Evolutionary conservation across 2,329 filamentous ascomycete genomes (phyloP), one percentile per base, ranked within the genome.

Genomic region (Didymella lethalis): DNA sequence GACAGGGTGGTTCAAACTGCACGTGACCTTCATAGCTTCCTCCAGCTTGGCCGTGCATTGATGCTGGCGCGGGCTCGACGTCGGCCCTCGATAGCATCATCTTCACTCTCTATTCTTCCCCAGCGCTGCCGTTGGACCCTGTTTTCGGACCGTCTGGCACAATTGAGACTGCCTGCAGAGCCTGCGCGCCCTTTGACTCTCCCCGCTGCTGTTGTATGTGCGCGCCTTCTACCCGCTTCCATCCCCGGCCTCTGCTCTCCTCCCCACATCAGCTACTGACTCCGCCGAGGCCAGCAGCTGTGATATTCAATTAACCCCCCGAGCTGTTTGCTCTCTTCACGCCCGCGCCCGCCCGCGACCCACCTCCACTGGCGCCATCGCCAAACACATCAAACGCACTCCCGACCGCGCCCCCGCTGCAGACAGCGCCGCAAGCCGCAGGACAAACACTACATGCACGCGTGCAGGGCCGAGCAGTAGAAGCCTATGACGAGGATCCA

Each of bases 21-120:
- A 70, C 67, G 68, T 71, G 65, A 58, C 57, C 18, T 23, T 14
- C 36, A 18, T 46, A 51, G 59, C 54, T 61, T 59, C 38, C 36
- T 59, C 38, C 36, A 52, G 44, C 55, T 58, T 54, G 49, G 54
- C 54, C 40, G 54, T 47, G 52, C 52, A 55, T 49, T 38, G 47
- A 38, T 54, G 43, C 47, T 26, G 48, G 41, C 32, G 55, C 49
- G 63, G 53, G 53, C 57, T 64, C 63, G 61, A 66, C 65, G 58
- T 55, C 48, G 59, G 52, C 58, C 45, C 47, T 61, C 61, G 28
- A 68, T 64, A 70, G 68, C 72, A 75, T 74, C 69, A 67, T 49
- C 72, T 75, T 75, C 69, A 64, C 66, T 71, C 67, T 69, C 70
- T 77, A 77, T 77, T 77, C 70, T 77, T 77, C 68, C 56, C 60